Percentiles rank a stretch among this genome's conserved stretches.
These are phyloP conservation scores for Moesziomyces sp. DNA, from an alignment of 1,284 basidiomycete genomes.

Conservation along the genomic window DNA sequence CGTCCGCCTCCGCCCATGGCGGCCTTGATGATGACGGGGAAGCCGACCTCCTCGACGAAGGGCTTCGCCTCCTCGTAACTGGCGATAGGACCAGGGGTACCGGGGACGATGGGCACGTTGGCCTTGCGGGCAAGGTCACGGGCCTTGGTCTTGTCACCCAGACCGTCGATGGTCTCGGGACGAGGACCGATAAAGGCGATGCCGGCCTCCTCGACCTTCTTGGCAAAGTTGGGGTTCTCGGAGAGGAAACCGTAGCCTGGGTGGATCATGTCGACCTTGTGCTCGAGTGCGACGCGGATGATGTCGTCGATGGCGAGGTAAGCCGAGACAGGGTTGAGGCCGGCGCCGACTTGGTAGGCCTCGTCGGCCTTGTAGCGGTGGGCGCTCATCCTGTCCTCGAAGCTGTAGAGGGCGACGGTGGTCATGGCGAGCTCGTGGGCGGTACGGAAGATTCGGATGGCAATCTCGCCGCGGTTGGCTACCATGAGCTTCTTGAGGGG, in stretches of 20 bases:
- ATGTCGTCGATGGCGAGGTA: conserved; percentile 99
- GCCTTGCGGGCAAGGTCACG: conserved; percentile 63
- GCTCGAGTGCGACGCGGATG: conserved; percentile 77
- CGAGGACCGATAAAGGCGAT: conserved; percentile 96
- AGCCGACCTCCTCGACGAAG: conserved; percentile 93
- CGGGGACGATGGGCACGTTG: conserved; percentile 92
- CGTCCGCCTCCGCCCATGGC: conserved; percentile 99
- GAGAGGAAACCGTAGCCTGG: conserved; percentile 89
- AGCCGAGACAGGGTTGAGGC: conserved; percentile 91
- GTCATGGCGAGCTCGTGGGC: conserved; percentile 99
- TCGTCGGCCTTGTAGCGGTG: conserved; percentile 99
- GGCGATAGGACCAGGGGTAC: conserved; percentile 91
- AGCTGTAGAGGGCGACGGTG: conserved; percentile 97
- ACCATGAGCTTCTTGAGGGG: conserved; percentile 65
- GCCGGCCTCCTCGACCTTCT: conserved; percentile 95
- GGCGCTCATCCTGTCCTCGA: conserved; percentile 94
- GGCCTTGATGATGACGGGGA: conserved; percentile 99
- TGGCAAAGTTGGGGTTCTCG: conserved; percentile 94
- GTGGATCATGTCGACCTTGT: conserved; percentile 99
- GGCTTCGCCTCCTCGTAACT: conserved; percentile 83
- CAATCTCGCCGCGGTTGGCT: conserved; percentile 77
- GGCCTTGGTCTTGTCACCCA: conserved; percentile 99
- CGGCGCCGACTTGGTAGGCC: conserved; percentile 96
- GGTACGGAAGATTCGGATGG: conserved; percentile 97
- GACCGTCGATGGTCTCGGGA: conserved; percentile 94